A percentile compares a stretch with the other conserved stretches of the same genome.
phyloP scores from a whole-genome alignment of 2,329 filamentous ascomycete species.

The Metarhizium robertsii region DNA sequence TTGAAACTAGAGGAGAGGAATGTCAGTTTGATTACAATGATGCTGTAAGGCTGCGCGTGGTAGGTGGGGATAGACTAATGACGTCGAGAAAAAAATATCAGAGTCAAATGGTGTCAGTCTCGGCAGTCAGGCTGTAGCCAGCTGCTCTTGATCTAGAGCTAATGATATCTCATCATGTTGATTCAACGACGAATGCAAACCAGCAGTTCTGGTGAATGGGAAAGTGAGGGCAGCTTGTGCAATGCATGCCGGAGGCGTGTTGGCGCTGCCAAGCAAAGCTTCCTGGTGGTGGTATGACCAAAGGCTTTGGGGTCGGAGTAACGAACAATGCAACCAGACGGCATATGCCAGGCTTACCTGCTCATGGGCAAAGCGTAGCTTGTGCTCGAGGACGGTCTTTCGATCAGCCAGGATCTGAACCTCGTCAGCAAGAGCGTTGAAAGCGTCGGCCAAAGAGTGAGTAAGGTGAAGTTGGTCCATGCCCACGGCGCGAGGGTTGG shows the following conservation, averaged over 20 bases:
- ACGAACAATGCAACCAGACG: background rate
- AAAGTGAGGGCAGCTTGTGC: slow-evolving; percentile 1
- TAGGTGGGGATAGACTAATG: slow-evolving; percentile 3
- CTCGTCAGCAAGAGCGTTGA: slow-evolving; percentile 55
- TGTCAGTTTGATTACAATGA: slow-evolving; percentile 6
- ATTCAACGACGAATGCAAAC: slow-evolving; percentile 8
- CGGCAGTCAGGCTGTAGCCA: slow-evolving; percentile 29
- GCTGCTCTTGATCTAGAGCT: slow-evolving; percentile 81
- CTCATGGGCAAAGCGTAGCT: slow-evolving; percentile 56
- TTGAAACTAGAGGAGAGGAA: slow-evolving; percentile 42
- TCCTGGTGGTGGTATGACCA: too few species aligned
- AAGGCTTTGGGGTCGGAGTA: too few species aligned
- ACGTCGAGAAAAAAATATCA: slow-evolving; percentile 14
- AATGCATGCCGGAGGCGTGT: too few species aligned
- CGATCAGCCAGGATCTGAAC: slow-evolving; percentile 54
- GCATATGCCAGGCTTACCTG: slow-evolving; percentile 39
- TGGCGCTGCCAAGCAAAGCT: background rate
- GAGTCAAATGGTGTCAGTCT: slow-evolving; percentile 48
- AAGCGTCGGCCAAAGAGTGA: slow-evolving; percentile 53
- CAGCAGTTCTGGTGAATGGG: slow-evolving; percentile 1
- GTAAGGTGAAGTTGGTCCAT: slow-evolving; percentile 33
- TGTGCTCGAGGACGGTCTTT: slow-evolving; percentile 57
- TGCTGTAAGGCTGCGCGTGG: background rate
- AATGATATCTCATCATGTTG: slow-evolving; percentile 40
- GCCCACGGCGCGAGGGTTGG: slow-evolving; percentile 13